A percentile compares a stretch with the other conserved stretches of the same genome.
These are phyloP conservation scores for Globisporangium echinulatum DNA, from an alignment of 352 stramenopile species.

Conservation along the genomic window DNA sequence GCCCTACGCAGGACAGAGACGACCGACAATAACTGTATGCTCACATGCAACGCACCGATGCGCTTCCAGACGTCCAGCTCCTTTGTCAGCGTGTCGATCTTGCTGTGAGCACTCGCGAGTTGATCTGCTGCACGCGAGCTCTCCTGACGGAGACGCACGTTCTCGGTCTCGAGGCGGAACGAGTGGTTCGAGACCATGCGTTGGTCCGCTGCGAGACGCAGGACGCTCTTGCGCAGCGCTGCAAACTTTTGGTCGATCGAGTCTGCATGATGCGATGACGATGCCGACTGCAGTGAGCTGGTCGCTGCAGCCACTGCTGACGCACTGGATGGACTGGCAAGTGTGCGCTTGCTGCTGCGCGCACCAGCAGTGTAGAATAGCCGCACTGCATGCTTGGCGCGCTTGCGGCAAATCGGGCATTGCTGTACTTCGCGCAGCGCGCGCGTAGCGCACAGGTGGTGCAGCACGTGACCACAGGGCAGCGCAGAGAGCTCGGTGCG, in stretches of 20 bases:
- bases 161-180: conserved; percentile 23
- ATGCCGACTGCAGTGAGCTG: neutral
- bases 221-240: conserved; percentile 20
- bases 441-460: conserved; percentile 19
- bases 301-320: neutral
- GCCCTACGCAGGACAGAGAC: too few relatives aligned
- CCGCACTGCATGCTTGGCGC: conserved; percentile 10
- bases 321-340: neutral
- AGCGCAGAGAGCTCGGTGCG: conserved; percentile 22
- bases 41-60: conserved; percentile 22
- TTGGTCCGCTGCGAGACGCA: conserved; percentile 15
- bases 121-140: conserved; percentile 15
- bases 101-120: conserved; percentile 16
- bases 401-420: conserved; percentile 34
- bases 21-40: too few relatives aligned
- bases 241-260: conserved; percentile 13
- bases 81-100: conserved; percentile 16
- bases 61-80: conserved; percentile 25
- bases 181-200: conserved; percentile 28
- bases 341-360: neutral
- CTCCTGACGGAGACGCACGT: conserved; percentile 19
- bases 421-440: conserved; percentile 12
- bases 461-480: conserved; percentile 38
- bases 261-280: neutral
- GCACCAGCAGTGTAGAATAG: conserved; percentile 22